Conservation (phyloP, 2,329 filamentous ascomycete genomes). For the Aspergillus fructus region DNA sequence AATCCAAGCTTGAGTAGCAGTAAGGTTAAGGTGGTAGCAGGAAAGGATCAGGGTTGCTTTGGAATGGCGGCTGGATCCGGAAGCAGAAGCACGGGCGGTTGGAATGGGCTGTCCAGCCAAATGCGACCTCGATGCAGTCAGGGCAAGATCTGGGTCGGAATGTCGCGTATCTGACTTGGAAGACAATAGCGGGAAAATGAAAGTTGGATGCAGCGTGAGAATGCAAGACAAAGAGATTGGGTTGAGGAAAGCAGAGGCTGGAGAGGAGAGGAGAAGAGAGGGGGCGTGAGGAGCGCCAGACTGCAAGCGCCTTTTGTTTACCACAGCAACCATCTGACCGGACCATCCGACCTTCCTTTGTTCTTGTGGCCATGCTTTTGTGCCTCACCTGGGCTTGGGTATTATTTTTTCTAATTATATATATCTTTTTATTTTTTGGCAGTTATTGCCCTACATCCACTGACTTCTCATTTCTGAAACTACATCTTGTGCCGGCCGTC, state of each 20-base stretch:
- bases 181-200: conserved; percentile 4
- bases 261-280: background rate
- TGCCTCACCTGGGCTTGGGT: background rate
- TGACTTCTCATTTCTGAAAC: background rate
- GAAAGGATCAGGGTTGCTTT: conserved; percentile 31
- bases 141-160: conserved; percentile 14
- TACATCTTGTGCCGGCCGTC: background rate
- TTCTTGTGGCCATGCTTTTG: background rate
- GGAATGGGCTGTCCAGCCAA: conserved; percentile 21
- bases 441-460: background rate
- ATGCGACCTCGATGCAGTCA: conserved; percentile 15
- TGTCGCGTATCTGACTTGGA: conserved; percentile 11
- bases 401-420: background rate
- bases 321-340: conserved; percentile 8
- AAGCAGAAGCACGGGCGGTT: conserved; percentile 21
- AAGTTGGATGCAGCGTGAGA: conserved; percentile 2
- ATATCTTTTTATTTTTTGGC: background rate
- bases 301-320: conserved; percentile 4
- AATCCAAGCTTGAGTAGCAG: conserved; percentile 20
- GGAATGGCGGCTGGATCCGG: conserved; percentile 35
- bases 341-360: background rate
- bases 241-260: background rate
- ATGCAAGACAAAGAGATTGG: background rate
- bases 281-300: background rate
- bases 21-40: conserved; percentile 16